Evolutionary conservation across 139 green algal genomes (phyloP).

Genomic region (Micromonas commoda): DNA sequence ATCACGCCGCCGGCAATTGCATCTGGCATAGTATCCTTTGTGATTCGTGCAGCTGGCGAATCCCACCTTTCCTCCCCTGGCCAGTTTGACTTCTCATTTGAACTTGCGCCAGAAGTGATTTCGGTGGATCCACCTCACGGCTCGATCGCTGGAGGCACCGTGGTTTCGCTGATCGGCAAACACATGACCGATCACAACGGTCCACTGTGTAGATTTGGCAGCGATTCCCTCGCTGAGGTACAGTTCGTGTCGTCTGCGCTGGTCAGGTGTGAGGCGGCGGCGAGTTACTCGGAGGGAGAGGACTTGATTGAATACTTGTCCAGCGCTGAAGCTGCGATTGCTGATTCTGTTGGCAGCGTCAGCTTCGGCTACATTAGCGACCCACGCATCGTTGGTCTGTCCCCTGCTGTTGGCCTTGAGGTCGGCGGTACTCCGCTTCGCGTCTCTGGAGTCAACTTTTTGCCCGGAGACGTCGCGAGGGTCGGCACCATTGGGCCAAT

Average conservation of each 20-base stretch:
- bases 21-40: too few species aligned
- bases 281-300: too few species aligned
- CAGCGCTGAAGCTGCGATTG: neutral
- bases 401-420: too few species aligned
- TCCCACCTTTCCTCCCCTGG: too few species aligned
- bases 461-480: too few species aligned
- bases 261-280: neutral
- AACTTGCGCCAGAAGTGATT: too few species aligned
- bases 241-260: neutral
- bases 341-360: neutral
- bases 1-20: too few species aligned
- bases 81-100: too few species aligned
- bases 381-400: neutral
- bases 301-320: neutral
- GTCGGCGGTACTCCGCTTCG: too few species aligned
- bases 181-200: neutral
- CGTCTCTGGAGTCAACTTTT: too few species aligned
- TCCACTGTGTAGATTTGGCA: neutral
- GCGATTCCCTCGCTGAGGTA: neutral
- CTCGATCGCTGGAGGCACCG: neutral
- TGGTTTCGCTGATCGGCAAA: neutral
- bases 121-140: conserved; percentile 1
- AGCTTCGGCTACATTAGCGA: neutral
- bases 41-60: too few species aligned
- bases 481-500: too few species aligned